Evolutionary conservation across 208 protist genomes (phyloP).

Genomic region (Leishmania tropica): DNA sequence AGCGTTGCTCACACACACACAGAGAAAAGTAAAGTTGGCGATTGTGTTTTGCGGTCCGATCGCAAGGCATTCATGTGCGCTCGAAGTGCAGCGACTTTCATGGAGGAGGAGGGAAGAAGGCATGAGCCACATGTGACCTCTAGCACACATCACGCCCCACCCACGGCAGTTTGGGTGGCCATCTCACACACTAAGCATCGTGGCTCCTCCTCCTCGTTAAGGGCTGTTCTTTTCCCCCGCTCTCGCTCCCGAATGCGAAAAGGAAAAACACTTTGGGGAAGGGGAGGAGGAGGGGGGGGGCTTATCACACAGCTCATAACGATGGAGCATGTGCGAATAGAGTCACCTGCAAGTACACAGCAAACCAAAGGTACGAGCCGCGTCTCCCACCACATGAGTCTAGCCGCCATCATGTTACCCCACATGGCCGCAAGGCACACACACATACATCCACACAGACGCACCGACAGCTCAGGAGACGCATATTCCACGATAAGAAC

Average conservation of each 20-base stretch:
- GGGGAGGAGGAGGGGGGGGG: neutral
- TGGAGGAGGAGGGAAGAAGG: neutral
- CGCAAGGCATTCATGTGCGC: neutral
- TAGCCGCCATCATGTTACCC: neutral
- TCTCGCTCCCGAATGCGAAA: too few species aligned
- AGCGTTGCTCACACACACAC: neutral
- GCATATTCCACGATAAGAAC: neutral
- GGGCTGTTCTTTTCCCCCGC: neutral
- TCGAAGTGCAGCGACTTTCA: neutral
- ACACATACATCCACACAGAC: constrained; percentile 17
- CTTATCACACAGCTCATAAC: neutral
- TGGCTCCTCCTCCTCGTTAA: neutral
- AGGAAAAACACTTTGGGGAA: neutral
- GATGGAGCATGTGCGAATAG: neutral
- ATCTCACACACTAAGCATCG: neutral
- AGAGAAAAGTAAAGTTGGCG: neutral
- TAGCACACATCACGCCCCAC: neutral
- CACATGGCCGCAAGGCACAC: neutral
- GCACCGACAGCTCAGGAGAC: neutral
- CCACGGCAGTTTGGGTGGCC: neutral
- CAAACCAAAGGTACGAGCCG: neutral
- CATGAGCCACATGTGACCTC: neutral
- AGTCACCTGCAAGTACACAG: neutral
- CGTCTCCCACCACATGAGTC: neutral
- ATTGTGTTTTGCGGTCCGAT: neutral